Base-by-base conservation (phyloP, 495 filamentous ascomycete genomes). In the Penicillium mononematosum region DNA sequence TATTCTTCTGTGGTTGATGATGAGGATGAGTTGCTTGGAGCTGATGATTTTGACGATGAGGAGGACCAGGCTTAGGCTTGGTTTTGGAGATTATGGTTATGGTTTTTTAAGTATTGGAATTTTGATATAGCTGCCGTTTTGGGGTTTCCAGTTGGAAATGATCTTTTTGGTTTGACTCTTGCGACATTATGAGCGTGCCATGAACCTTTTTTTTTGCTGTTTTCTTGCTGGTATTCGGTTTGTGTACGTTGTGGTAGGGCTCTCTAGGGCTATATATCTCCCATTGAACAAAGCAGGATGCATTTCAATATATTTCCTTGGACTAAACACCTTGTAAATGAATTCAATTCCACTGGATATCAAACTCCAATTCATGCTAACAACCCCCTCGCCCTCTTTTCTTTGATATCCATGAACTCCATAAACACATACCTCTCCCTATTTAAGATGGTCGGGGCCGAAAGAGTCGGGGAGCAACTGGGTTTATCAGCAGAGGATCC, bases 41-140 rank as follows among this genome's bases (percentile, higher is more conserved):
- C 91, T 57, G 94, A 96, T 56, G 92, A 93, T 3, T 89, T 90
- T 55, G 94, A 96, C 49, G 95, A 94, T 57, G 94, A 96, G 46
- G 94, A 97, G 66, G 92, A 96, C 6, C 36, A 39, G 58, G 82
- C 85, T 47, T 89, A 74, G 75, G 42, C 53, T 43, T 46, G 46
- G 9, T 22, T 5, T 45, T 36, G n/a, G 58, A 81, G 34, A 10
- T 31, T 16, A 55, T 32, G 44, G 36, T 29, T 44, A 9, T 11
- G 10, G 31, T 2, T 36, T 36, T 38, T 38, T 38, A 16, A 47
- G 38, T 34, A 38, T n/a, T 14, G 10, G 31, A 44, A 25, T 36
- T 49, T 39, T 38, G 50, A 45, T 42, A n/a, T 54, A 25, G 53
- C 44, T 41, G 25, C 29, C 8, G 12, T 57, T 36, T 44, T 8